Conservation (phyloP, 352 stramenopile genomes). For the Lagenidium giganteum region DNA sequence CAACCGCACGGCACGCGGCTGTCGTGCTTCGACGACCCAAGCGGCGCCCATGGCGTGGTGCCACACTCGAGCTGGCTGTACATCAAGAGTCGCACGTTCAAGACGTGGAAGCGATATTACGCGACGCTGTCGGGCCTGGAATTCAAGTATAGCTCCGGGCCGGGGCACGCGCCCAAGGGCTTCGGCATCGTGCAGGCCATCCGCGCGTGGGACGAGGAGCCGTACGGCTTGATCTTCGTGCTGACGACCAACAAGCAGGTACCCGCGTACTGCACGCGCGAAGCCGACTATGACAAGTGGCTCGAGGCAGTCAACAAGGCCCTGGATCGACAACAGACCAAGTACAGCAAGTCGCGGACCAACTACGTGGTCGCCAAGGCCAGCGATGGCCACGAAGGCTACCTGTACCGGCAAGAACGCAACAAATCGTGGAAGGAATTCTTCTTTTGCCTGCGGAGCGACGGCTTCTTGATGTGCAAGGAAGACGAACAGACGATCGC, state of each 20-base stretch:
- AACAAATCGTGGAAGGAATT: conserved; percentile 44
- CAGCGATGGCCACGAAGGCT: conserved; percentile 61
- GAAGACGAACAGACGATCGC: conserved; percentile 31
- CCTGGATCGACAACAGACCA: conserved; percentile 46
- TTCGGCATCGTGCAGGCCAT: conserved; percentile 54
- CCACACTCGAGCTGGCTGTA: conserved; percentile 65
- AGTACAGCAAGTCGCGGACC: conserved; percentile 55
- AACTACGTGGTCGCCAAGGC: conserved; percentile 65
- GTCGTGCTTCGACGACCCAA: conserved; percentile 68
- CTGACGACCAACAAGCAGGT: conserved; percentile 40
- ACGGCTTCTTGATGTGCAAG: conserved; percentile 70
- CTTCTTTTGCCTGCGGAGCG: conserved; percentile 60
- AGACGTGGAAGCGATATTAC: conserved; percentile 68
- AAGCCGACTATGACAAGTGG: conserved; percentile 51
- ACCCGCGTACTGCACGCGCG: conserved; percentile 36
- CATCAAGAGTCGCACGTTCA: conserved; percentile 54
- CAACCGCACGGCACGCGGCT: conserved; percentile 5
- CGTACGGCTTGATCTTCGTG: conserved; percentile 45
- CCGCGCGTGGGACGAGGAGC: conserved; percentile 33
- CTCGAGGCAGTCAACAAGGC: conserved; percentile 34
- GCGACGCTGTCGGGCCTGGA: conserved; percentile 63
- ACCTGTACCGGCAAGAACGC: conserved; percentile 61
- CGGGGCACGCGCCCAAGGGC: conserved; percentile 54
- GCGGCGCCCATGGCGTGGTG: conserved; percentile 45
- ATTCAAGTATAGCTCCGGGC: conserved; percentile 69